Evolutionary conservation across 805 yeast genomes (phyloP).

Genomic region (Candida arabinofermentans): DNA sequence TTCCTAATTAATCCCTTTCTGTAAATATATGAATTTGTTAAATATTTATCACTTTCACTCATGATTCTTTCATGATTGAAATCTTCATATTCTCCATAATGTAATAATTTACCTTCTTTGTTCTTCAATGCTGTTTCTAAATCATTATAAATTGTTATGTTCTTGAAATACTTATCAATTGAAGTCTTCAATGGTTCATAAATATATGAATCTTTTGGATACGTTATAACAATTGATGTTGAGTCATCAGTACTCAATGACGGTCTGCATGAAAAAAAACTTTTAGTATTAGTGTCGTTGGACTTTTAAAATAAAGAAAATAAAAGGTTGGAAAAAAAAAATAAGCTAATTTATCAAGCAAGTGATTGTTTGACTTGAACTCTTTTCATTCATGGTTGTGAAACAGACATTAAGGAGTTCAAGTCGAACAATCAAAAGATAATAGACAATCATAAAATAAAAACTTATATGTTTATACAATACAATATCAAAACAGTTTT

Average conservation of each 20-base stretch:
- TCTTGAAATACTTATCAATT: conserved; percentile 20
- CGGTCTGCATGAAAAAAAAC: too few species aligned
- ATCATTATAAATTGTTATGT: conserved; percentile 2
- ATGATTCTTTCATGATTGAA: conserved; percentile 67
- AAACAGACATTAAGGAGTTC: too few species aligned
- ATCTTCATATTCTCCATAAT: conserved; percentile 88
- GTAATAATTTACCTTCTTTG: conserved; percentile 44
- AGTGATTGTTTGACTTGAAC: too few species aligned
- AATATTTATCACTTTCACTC: conserved; percentile 40
- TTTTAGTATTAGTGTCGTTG: conserved; percentile 1
- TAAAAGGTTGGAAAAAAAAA: conserved; percentile 1
- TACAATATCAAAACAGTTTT: not conserved
- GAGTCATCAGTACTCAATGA: not conserved
- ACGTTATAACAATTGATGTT: conserved; percentile 30
- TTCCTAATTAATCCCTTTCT: conserved; percentile 90
- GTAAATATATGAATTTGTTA: conserved; percentile 76
- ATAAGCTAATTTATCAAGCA: too few species aligned
- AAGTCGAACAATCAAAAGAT: too few species aligned
- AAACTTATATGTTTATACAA: too few species aligned
- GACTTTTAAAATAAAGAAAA: not conserved
- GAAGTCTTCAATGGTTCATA: conserved; percentile 40
- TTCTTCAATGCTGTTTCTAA: conserved; percentile 10
- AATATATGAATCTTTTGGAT: conserved; percentile 38
- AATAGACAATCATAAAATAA: too few species aligned
- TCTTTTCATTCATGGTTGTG: too few species aligned